phyloP scores from a whole-genome alignment of 2,329 filamentous ascomycete species.

The Byssochlamys sp. region DNA sequence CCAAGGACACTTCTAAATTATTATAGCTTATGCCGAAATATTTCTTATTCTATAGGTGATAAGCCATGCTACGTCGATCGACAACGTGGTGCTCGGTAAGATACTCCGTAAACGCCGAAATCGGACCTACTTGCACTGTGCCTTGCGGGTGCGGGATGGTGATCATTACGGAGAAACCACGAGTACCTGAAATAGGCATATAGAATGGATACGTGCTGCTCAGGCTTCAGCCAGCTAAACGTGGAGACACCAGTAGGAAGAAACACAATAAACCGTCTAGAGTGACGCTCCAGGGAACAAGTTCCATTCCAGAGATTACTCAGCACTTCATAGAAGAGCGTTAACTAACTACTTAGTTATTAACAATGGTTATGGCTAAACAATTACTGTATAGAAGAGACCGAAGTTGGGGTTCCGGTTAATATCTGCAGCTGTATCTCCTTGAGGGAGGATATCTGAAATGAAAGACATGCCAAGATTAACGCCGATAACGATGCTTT shows the following conservation, averaged over 20 bases:
- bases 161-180: not conserved
- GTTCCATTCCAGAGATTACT: not conserved
- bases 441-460: too few species aligned
- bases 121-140: not conserved
- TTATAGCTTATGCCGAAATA: not conserved
- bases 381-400: not conserved
- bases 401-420: not conserved
- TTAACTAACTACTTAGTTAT: too few species aligned
- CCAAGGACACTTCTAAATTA: too few species aligned
- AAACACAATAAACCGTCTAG: not conserved
- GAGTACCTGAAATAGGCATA: not conserved
- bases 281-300: not conserved
- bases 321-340: not conserved
- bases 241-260: not conserved
- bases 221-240: not conserved
- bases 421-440: not conserved
- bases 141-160: not conserved
- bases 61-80: not conserved
- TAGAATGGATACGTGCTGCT: not conserved
- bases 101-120: not conserved
- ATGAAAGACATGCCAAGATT: too few species aligned
- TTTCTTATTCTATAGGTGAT: not conserved
- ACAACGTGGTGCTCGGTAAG: not conserved
- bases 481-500: too few species aligned
- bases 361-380: not conserved